Base-by-base conservation (phyloP, 2,329 filamentous ascomycete species). In the Bipolaris bicolor region DNA sequence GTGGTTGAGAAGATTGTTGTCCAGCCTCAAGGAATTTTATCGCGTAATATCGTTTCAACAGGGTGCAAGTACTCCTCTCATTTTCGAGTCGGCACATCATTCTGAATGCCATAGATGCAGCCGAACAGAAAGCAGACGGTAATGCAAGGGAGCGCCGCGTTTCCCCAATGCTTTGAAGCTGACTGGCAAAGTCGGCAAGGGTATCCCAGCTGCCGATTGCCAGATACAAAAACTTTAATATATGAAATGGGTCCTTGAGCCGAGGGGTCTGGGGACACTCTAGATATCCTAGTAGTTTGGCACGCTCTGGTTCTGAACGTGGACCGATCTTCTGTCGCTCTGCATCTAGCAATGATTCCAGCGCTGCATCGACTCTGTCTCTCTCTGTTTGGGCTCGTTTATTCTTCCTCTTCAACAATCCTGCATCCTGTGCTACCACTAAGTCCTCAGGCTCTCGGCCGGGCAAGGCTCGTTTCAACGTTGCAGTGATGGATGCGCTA, bases 131-230 rank as follows among this genome's bases (percentile, higher is more conserved):
- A 18, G 2, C 13, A n/a, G 16, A 10, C 7, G 16, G 4, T 40
- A 16, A 40, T 13, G 1, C 16, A 40, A 16, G 3, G 18, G 43
- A 11, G 43, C 22, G 29, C 26, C 26, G 43, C 15, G 43, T 15
- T 29, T 37, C 15, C 40, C 29, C 46, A 9, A 13, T 29, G n/a
- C 22, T 37, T 34, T 44, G 39, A 13, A 55, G 39, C 22, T 49
- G 52, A n/a, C 29, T 34, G 9, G 20, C 29, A 24, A 55, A 55
- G 33, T 55, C 52, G 18, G 13, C 39, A 18, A 55, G 29, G 4
- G 52, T 55, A 18, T 55, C 18, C 52, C 39, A 55, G 37, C 46
- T 55, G n/a, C 52, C 52, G 39, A 55, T 46, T 29, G 47, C 39
- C 33, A 55, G 18, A 24, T 55, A 55, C 31, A 55, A 39, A 44